Evolutionary conservation across 495 filamentous ascomycete genomes (phyloP), one percentile per base, ranked within the genome.

Genomic region (Parathielavia appendiculata): DNA sequence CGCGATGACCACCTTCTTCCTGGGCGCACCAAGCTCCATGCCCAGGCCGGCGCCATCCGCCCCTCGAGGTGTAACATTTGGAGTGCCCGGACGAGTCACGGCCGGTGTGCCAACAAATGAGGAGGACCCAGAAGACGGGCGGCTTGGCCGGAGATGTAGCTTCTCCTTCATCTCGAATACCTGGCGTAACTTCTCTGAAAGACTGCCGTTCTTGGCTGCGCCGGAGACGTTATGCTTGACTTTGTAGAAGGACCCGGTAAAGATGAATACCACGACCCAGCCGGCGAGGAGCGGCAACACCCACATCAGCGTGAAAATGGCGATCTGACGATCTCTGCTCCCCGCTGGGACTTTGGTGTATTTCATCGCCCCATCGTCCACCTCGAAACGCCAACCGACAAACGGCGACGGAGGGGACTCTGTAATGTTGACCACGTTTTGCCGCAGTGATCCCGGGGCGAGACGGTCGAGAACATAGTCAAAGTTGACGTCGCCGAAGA

Each of bases 241-340:
- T 44, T 73, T 75, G 75, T 82, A 87, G 5, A 87, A 88, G 0
- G 79, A 79, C 46, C 81, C 81, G 74, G 82, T 81, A 70, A 85
- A 88, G 1, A 78, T 69, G 63, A 77, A 86, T 9, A 85, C 79
- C 14, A 75, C 81, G 13, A 75, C 63, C 6, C 67, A 66, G 23
- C 75, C 84, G 45, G 83, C 85, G 0, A 86, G 66, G 12, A 84
- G 61, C 61, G 73, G 76, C 3, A 69, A 54, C 1, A 53, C 47
- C 35, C 61, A 62, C 20, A 88, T 71, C 11, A 87, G 67, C 49
- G 84, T 66, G 58, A 78, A 85, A 6, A 88, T 67, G 9, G 73
- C 69, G 57, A 88, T 76, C 59, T 88, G 85, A 9, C 72, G 61
- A 48, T 72, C 77, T 57, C 78, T 70, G 14, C 78, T 83, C 7